These are phyloP conservation scores for Endocalyx cinctus DNA, from an alignment of 2,329 filamentous ascomycete species.

Conservation along the genomic window DNA sequence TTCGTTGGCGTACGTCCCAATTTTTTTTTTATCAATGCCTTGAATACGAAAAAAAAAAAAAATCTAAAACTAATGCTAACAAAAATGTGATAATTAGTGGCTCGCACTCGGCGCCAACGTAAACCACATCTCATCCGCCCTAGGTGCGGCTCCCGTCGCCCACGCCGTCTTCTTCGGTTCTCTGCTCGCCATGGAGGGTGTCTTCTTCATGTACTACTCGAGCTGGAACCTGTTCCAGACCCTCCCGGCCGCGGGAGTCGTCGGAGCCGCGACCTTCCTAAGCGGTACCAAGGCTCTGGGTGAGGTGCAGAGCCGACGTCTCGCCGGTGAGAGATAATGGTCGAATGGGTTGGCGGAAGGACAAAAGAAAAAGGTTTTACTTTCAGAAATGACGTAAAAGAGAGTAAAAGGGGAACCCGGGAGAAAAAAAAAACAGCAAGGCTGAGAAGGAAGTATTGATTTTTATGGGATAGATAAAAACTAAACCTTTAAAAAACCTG, in stretches of 20 bases:
- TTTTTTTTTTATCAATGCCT: not conserved
- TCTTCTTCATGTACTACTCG: conserved; percentile 94
- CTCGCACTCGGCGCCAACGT: conserved; percentile 76
- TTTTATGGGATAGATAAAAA: too few relatives aligned
- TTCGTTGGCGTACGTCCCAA: conserved; percentile 58
- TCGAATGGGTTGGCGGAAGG: too few relatives aligned
- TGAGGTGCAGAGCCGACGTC: conserved; percentile 83
- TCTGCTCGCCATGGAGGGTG: conserved; percentile 78
- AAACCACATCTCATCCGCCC: conserved; percentile 69
- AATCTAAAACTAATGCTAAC: too few relatives aligned
- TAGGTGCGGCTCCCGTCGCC: conserved; percentile 71
- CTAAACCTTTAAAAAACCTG: too few relatives aligned
- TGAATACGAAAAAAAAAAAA: not conserved
- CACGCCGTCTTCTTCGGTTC: conserved; percentile 85
- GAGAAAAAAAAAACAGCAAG: not conserved
- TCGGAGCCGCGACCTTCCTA: conserved; percentile 70
- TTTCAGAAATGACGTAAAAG: not conserved
- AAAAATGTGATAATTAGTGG: too few relatives aligned
- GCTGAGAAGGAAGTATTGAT: too few relatives aligned
- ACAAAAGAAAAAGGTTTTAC: too few relatives aligned
- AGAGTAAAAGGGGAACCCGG: not conserved
- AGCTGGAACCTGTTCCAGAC: conserved; percentile 89
- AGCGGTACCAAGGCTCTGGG: conserved; percentile 86
- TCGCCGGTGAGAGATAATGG: conserved; percentile 63
- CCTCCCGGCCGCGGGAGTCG: conserved; percentile 65